These are phyloP conservation scores for Phytophthora niederhauseri DNA, from an alignment of 352 stramenopile genomes.

Conservation along the genomic window DNA sequence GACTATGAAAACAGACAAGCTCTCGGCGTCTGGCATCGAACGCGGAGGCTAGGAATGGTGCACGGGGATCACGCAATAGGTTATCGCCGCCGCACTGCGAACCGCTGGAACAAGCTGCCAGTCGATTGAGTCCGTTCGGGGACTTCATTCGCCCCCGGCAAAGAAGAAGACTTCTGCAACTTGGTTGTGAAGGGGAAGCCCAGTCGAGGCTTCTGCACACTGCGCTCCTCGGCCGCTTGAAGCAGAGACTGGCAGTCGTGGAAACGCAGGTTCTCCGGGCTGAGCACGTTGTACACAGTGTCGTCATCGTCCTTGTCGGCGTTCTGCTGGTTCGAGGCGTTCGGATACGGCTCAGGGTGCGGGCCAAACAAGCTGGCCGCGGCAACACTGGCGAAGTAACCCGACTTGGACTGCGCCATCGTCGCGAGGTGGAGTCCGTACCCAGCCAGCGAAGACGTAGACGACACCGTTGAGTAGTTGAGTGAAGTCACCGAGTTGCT, in stretches of 20 bases:
- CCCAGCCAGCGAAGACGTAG: conserved; percentile 47
- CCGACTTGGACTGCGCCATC: conserved; percentile 42
- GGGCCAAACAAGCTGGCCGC: conserved; percentile 41
- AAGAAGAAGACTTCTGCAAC: conserved; percentile 19
- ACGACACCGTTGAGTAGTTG: conserved; percentile 55
- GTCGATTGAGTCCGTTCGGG: conserved; percentile 27
- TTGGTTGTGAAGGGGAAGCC: conserved; percentile 36
- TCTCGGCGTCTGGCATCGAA: conserved; percentile 28
- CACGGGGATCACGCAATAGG: conserved; percentile 19
- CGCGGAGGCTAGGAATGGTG: conserved; percentile 14
- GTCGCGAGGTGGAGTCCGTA: conserved; percentile 46
- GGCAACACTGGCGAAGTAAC: conserved; percentile 34
- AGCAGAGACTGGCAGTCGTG: conserved; percentile 45
- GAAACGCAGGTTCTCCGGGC: conserved; percentile 43
- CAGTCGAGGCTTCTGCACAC: conserved; percentile 14
- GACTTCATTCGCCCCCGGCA: conserved; percentile 40
- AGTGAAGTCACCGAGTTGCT: conserved; percentile 45
- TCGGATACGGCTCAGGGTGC: conserved; percentile 42
- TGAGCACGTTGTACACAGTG: conserved; percentile 38
- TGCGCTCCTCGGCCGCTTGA: conserved; percentile 34
- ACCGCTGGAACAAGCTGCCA: conserved; percentile 40
- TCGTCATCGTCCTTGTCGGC: conserved; percentile 16
- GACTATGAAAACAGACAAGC: conserved; percentile 40
- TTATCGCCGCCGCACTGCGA: conserved; percentile 42
- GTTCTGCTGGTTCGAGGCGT: conserved; percentile 26